A percentile compares a stretch with the other conserved stretches of the same genome.
Conservation (phyloP, 1,139 yeast species). For the Arxiozyma slooffiae region DNA sequence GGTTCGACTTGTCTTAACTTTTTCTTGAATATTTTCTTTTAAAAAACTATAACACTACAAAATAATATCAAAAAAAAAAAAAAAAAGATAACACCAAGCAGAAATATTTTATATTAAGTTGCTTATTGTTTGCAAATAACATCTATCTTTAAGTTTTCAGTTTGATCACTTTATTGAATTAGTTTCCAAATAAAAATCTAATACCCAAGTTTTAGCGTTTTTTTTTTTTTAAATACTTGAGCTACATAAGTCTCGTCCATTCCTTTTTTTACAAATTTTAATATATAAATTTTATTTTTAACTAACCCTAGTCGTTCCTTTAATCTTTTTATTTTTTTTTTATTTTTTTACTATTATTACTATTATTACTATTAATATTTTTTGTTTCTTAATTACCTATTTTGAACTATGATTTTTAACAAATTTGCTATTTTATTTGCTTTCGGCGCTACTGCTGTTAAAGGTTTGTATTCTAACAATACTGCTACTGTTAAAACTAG, state of each 20-base stretch:
- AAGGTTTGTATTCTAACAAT: slow-evolving; percentile 16
- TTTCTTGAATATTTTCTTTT: too few species aligned
- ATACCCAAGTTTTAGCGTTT: not conserved
- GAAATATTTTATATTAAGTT: not conserved
- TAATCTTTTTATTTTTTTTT: not conserved
- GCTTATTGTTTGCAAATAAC: not conserved
- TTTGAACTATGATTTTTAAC: slow-evolving; percentile 17
- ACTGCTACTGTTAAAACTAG: slow-evolving; percentile 5
- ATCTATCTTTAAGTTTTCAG: not conserved
- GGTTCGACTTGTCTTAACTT: too few species aligned
- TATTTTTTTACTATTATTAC: not conserved
- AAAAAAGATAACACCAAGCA: not conserved
- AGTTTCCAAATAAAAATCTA: not conserved
- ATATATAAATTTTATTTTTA: not conserved
- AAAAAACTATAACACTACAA: too few species aligned
- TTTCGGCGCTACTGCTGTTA: slow-evolving; percentile 14
- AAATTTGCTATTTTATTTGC: slow-evolving; percentile 11
- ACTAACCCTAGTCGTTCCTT: slow-evolving; percentile 1
- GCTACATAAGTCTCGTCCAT: slow-evolving; percentile 29
- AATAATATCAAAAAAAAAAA: not conserved
- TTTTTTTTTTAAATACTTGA: slow-evolving; percentile 13
- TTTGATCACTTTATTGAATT: not conserved
- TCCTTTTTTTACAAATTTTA: slow-evolving; percentile 12
- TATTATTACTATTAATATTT: too few species aligned
- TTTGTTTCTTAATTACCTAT: slow-evolving; percentile 6